These are phyloP conservation scores for Starmerella bombicola DNA, from an alignment of 805 yeast genomes.

Conservation along the genomic window DNA sequence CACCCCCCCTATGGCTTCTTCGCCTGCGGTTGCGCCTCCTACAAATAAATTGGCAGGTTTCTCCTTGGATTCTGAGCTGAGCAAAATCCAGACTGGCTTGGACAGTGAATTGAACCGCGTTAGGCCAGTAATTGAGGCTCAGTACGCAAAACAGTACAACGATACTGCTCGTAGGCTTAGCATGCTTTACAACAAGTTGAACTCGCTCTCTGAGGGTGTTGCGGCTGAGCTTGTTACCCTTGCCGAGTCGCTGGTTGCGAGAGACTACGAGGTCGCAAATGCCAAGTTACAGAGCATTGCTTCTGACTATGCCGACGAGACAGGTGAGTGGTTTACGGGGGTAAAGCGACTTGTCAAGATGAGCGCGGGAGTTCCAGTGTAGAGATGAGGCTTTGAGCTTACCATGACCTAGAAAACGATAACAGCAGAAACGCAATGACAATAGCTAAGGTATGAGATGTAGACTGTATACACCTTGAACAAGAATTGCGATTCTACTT, in stretches of 20 bases:
- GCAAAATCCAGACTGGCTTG: conserved; percentile 49
- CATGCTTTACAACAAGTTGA: conserved; percentile 64
- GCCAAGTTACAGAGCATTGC: conserved; percentile 41
- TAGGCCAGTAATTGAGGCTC: conserved; percentile 62
- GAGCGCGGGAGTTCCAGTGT: conserved; percentile 27
- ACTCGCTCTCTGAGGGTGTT: conserved; percentile 52
- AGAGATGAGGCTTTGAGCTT: too few species aligned
- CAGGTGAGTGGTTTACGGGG: conserved; percentile 89
- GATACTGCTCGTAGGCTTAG: conserved; percentile 77
- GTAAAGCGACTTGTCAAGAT: conserved; percentile 76
- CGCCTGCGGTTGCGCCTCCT: neutral
- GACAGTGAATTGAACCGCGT: conserved; percentile 45
- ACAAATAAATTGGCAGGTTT: neutral
- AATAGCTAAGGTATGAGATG: too few species aligned
- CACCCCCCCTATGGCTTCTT: neutral
- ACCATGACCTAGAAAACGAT: too few species aligned
- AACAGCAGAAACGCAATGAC: too few species aligned
- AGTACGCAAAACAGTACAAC: conserved; percentile 53
- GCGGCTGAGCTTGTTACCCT: conserved; percentile 42
- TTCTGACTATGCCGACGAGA: conserved; percentile 52
- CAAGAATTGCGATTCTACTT: too few species aligned
- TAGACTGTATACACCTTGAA: too few species aligned
- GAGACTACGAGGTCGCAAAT: conserved; percentile 50
- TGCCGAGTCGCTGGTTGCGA: conserved; percentile 37
- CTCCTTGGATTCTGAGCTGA: conserved; percentile 36